phyloP scores from a whole-genome alignment of 345 rosid species.

The Salix brachista region DNA sequence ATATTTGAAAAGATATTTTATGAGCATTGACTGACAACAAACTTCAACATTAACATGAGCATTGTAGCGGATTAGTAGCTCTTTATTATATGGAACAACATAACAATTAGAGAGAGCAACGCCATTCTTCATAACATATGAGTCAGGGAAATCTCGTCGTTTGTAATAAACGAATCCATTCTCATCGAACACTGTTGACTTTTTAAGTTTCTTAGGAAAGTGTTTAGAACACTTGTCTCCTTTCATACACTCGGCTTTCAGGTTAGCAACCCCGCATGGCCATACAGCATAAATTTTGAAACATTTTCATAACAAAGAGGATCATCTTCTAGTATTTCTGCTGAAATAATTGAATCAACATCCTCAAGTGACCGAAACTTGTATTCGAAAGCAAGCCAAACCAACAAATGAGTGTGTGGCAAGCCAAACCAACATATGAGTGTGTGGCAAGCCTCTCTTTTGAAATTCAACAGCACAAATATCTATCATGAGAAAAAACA shows the following conservation, averaged over 20 bases:
- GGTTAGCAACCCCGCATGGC: background rate
- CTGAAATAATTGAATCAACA: background rate
- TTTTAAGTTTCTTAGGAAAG: background rate
- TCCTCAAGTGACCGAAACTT: background rate
- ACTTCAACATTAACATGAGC: slow-evolving; percentile 4
- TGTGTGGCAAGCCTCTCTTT: background rate
- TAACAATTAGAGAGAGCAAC: background rate
- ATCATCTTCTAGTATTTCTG: too few relatives aligned
- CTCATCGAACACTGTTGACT: background rate
- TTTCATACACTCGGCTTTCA: background rate
- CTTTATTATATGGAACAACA: background rate
- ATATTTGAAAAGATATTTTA: background rate
- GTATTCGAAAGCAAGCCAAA: background rate
- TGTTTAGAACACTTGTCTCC: background rate
- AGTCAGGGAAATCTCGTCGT: background rate
- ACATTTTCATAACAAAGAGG: background rate
- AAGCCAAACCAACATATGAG: background rate
- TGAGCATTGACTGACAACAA: background rate
- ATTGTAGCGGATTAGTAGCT: background rate
- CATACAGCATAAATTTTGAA: background rate
- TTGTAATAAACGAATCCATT: background rate
- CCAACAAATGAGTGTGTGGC: background rate
- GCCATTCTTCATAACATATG: background rate
- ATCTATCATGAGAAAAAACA: background rate
- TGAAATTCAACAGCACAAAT: background rate